Evolutionary conservation across 2,329 filamentous ascomycete genomes (phyloP).

Genomic region (Verticillium nubilum): DNA sequence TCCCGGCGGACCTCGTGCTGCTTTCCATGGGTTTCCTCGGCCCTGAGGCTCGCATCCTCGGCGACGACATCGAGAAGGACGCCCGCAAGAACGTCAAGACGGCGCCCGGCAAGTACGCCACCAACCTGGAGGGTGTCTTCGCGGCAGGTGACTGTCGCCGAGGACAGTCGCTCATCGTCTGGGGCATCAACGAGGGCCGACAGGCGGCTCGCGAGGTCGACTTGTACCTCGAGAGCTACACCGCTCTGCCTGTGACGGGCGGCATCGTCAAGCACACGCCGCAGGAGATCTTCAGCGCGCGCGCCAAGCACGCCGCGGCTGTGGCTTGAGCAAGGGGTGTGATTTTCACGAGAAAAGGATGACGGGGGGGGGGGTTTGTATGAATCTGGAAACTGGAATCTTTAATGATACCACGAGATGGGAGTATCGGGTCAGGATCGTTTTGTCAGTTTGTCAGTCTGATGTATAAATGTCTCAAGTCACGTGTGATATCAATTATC

Average conservation of each 20-base stretch:
- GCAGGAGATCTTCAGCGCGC: constrained; percentile 55
- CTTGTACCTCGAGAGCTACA: constrained; percentile 74
- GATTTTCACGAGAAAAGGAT: background rate
- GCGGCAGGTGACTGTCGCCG: constrained; percentile 93
- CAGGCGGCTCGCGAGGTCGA: constrained; percentile 91
- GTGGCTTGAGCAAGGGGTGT: background rate
- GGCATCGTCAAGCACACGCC: constrained; percentile 86
- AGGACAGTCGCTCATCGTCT: constrained; percentile 93
- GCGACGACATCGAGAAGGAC: constrained; percentile 86
- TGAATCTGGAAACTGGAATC: background rate
- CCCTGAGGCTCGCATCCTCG: constrained; percentile 82
- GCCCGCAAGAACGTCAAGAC: constrained; percentile 96
- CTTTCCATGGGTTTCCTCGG: constrained; percentile 97
- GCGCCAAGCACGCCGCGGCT: background rate
- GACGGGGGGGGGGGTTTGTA: background rate
- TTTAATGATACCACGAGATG: background rate
- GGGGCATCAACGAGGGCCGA: constrained; percentile 97
- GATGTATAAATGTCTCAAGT: background rate
- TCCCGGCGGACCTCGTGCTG: constrained; percentile 90
- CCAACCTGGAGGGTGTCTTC: constrained; percentile 84
- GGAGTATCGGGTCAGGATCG: background rate
- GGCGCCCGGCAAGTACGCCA: constrained; percentile 77
- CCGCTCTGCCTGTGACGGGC: constrained; percentile 80
- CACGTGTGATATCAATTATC: background rate
- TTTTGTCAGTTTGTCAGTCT: background rate